Base-by-base conservation (phyloP, 1,284 basidiomycete species). In the Anthracocystis panici-leucophaei region DNA sequence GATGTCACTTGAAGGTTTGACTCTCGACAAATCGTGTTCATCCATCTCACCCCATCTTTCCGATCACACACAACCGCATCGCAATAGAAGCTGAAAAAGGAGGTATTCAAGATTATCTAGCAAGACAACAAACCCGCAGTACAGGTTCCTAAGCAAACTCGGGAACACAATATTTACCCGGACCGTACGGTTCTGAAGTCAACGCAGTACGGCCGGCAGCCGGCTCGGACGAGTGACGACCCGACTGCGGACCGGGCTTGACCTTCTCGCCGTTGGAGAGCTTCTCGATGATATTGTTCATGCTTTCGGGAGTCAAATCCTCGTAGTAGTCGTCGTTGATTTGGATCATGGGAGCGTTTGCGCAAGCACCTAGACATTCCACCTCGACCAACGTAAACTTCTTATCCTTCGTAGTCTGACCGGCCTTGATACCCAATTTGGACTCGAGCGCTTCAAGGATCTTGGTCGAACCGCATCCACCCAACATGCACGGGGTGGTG, bases 321-420 rank as follows among this genome's bases (percentile, higher is more conserved):
- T 99, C 96, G 86, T 95, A 99, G 88, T 93, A 99, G 86, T 97
- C 94, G 84, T 99, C 97, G 57, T 92, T 92, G 84, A 99, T 90
- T 79, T 92, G 95, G 86, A 99, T 89, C 96, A 99, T 99, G 12
- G 96, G 96, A n/a, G 97, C 97, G 87, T 98, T 99, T 79, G 92
- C 93, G 87, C 96, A 99, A 54, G 96, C 97, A 49, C 83, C 96
- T 80, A 98, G 91, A 87, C 96, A 99, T 87, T 99, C 96, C 45
- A 99, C 96, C 87, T 99, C 96, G 72, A 99, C 90, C 52, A 99
- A 91, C 8, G 97, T 98, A 87, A 98, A 99, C 87, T 96, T 95
- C 59, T 94, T 93, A 85, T 99, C 95, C 85, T 90, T 89, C 21
- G 96, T 97, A 35, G 95, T 96, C 85, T 94, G 90, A 18, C 97